Base-by-base conservation (phyloP, 1,284 basidiomycete species). In the Sporisorium scitamineum region DNA sequence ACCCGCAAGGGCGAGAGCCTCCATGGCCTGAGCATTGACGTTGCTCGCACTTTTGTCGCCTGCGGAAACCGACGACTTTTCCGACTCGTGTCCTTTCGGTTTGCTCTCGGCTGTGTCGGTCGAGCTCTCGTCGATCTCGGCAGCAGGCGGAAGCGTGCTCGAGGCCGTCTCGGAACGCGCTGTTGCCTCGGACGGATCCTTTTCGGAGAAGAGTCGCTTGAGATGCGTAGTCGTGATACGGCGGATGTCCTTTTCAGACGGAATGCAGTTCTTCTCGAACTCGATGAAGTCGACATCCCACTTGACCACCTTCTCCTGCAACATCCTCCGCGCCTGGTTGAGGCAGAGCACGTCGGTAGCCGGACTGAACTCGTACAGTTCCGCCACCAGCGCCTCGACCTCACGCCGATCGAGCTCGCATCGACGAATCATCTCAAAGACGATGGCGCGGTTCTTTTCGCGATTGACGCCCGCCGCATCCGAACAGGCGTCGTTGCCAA, bases 241-340 rank as follows among this genome's bases (percentile, higher is more conserved):
- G 14, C 86, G 84, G 27, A 85, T 77, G 59, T 86, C 86, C 47
- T 85, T 83, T 47, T 85, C 86, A 24, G 80, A 76, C 1, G 92
- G 63, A 90, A 86, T 78, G 59, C 68, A 72, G 34, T 81, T 79
- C 56, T 81, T 80, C 64, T 86, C 87, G 80, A 83, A 88, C 71
- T 88, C 80, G 44, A 84, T 91, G 81, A 95, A 94, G 80, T 94
- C 92, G 64, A 90, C 89, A 83, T 97, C 95, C 94, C 95, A 98
- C 45, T 93, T 93, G n/a, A 97, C 94, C 56, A 97, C 94, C 85
- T 92, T 93, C 82, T 97, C 94, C 86, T 97, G 95, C 45, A 95
- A 89, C 63, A 91, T 91, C 4, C 93, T 91, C 52, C 95, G 90
- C 8, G 96, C 93, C 65, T 91, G 90, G 78, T 96, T 98, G 65